A percentile compares a stretch with the other conserved stretches of the same genome.
These are phyloP conservation scores for Rhizopus arrhizus DNA, from an alignment of 371 early-diverging fungal genomes.

Conservation along the genomic window DNA sequence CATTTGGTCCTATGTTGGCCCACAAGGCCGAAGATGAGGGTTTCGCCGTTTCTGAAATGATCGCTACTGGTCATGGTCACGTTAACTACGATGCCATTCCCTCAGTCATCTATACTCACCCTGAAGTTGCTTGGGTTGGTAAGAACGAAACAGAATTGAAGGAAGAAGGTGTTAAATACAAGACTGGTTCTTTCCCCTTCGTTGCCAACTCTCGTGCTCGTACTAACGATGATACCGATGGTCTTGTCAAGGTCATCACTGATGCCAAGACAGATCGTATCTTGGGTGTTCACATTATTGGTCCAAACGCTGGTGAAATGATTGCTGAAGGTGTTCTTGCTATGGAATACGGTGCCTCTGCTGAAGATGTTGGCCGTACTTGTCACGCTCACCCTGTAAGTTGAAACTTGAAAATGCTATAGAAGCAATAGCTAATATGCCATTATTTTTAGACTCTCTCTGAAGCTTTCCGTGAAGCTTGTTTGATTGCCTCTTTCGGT, in stretches of 20 bases:
- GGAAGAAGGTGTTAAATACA: conserved; percentile 82
- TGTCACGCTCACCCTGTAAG: conserved; percentile 94
- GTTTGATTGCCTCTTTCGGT: conserved; percentile 79
- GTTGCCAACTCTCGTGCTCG: conserved; percentile 97
- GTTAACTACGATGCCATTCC: conserved; percentile 98
- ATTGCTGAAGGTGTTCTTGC: conserved; percentile 97
- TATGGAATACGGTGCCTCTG: conserved; percentile 95
- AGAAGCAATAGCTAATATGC: neutral
- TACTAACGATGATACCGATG: conserved; percentile 94
- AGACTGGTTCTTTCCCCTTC: conserved; percentile 93
- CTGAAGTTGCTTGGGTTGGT: conserved; percentile 99
- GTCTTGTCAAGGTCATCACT: conserved; percentile 93
- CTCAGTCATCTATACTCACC: conserved; percentile 97
- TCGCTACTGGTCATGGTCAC: conserved; percentile 89
- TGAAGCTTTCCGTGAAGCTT: conserved; percentile 98
- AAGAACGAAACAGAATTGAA: conserved; percentile 94
- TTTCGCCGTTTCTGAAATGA: conserved; percentile 92
- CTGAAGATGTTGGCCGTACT: conserved; percentile 96
- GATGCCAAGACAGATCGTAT: conserved; percentile 96
- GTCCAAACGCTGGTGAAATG: conserved; percentile 98
- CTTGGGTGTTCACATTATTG: conserved; percentile 96
- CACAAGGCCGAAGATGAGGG: conserved; percentile 99
- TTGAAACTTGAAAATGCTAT: conserved; percentile 3
- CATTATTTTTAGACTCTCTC: conserved; percentile 68
- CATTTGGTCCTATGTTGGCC: conserved; percentile 97